Percentiles rank a stretch among this genome's conserved stretches.
These are phyloP conservation scores for Grosmannia serpens DNA, from an alignment of 2,329 filamentous ascomycete genomes.

Conservation along the genomic window DNA sequence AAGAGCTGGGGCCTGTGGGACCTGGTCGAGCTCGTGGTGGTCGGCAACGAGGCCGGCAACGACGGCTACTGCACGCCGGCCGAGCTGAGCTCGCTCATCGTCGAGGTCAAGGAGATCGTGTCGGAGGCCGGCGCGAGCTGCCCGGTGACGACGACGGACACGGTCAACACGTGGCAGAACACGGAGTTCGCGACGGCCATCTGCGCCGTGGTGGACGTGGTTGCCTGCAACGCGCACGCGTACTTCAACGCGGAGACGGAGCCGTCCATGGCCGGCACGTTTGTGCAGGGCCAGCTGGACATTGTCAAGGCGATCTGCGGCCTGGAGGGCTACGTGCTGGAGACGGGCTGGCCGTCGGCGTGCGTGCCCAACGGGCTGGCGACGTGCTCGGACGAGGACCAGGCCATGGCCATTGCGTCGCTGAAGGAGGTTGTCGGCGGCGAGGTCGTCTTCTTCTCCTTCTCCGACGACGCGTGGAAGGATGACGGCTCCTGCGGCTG, in stretches of 20 bases:
- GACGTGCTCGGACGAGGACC: conserved; percentile 53
- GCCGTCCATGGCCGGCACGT: conserved; percentile 58
- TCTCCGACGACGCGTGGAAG: conserved; percentile 76
- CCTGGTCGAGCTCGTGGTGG: conserved; percentile 65
- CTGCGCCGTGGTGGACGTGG: conserved; percentile 65
- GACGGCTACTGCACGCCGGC: conserved; percentile 53
- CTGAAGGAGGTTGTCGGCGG: conserved; percentile 57
- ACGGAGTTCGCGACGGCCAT: conserved; percentile 44
- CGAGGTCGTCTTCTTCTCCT: conserved; percentile 72
- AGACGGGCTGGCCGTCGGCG: conserved; percentile 76
- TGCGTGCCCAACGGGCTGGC: conserved; percentile 64
- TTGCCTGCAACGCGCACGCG: conserved; percentile 80
- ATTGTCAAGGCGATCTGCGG: conserved; percentile 61
- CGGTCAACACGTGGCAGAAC: conserved; percentile 66
- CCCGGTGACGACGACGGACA: conserved; percentile 74
- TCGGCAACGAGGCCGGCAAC: conserved; percentile 87
- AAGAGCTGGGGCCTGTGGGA: conserved; percentile 62
- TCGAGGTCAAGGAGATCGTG: conserved; percentile 53
- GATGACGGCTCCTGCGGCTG: conserved; percentile 52
- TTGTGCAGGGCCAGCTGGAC: conserved; percentile 64
- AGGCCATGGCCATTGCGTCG: conserved; percentile 58
- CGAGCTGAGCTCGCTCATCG: conserved; percentile 61
- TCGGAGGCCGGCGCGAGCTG: conserved; percentile 55
- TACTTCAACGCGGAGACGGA: conserved; percentile 73
- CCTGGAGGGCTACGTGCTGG: conserved; percentile 68